A percentile compares a stretch with the other conserved stretches of the same genome.
These are phyloP conservation scores for Zygosaccharomyces gambellarensis DNA, from an alignment of 805 yeast genomes.

Conservation along the genomic window DNA sequence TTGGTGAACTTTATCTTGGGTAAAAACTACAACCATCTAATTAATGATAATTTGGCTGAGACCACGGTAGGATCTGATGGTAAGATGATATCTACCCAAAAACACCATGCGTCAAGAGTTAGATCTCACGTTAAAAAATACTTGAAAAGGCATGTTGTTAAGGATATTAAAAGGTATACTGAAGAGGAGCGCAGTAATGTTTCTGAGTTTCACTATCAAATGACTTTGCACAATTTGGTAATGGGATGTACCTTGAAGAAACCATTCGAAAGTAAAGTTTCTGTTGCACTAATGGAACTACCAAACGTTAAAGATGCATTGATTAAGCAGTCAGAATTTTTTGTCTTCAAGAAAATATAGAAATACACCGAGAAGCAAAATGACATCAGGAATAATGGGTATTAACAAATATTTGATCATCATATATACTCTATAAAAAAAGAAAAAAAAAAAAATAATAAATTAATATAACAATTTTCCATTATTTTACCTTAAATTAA, in stretches of 20 bases:
- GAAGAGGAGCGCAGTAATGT: conserved; percentile 13
- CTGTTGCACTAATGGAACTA: conserved; percentile 15
- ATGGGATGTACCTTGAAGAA: conserved; percentile 10
- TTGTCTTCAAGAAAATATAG: conserved; percentile 12
- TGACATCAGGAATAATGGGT: neutral
- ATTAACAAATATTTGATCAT: neutral
- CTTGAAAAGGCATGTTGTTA: conserved; percentile 19
- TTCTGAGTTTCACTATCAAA: conserved; percentile 9
- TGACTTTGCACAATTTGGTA: conserved; percentile 12
- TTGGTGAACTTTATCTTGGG: conserved; percentile 19
- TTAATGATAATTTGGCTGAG: conserved; percentile 19
- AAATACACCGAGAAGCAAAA: neutral
- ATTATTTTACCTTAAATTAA: neutral
- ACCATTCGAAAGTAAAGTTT: conserved; percentile 13
- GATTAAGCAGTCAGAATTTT: conserved; percentile 13
- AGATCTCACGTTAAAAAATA: conserved; percentile 21
- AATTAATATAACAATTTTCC: neutral
- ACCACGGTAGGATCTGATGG: conserved; percentile 21
- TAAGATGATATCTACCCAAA: conserved; percentile 19
- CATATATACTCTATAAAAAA: neutral
- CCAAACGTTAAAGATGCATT: conserved; percentile 11
- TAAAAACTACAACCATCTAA: conserved; percentile 13
- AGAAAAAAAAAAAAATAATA: neutral
- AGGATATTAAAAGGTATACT: conserved; percentile 14
- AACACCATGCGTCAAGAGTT: conserved; percentile 20